Conservation (phyloP, 305 asterid genomes). For the Solanum hybrid region DNA sequence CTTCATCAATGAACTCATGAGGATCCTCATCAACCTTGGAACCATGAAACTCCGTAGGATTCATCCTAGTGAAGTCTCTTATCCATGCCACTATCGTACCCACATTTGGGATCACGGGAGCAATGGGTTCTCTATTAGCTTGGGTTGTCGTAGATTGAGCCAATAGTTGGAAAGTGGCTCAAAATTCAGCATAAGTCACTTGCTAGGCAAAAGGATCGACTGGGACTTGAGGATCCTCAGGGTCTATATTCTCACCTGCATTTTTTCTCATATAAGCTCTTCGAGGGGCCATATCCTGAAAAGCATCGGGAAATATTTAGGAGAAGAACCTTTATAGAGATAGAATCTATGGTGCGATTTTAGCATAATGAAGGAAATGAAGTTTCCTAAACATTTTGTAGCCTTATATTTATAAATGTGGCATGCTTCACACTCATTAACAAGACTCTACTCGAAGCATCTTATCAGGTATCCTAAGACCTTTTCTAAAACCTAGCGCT, state of each 20-base stretch:
- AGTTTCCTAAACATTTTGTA: neutral
- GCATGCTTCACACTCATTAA: neutral
- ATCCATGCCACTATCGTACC: neutral
- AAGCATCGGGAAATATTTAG: neutral
- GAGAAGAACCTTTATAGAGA: neutral
- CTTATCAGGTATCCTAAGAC: neutral
- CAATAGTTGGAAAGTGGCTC: neutral
- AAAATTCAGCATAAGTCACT: neutral
- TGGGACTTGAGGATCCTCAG: neutral
- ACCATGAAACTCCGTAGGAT: neutral
- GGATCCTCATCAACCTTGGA: neutral
- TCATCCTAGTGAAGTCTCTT: neutral
- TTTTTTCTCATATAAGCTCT: neutral
- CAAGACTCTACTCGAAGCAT: neutral
- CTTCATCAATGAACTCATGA: neutral
- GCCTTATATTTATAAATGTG: neutral
- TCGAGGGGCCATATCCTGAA: neutral
- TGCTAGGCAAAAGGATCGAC: neutral
- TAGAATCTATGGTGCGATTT: neutral
- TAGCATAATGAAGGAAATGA: neutral
- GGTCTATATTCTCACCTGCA: neutral
- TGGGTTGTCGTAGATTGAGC: neutral
- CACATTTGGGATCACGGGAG: neutral
- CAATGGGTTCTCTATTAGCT: neutral
- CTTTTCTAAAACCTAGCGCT: neutral